Base-by-base conservation (phyloP, 2,329 filamentous ascomycete genomes). In the Venturia oleaginea region DNA sequence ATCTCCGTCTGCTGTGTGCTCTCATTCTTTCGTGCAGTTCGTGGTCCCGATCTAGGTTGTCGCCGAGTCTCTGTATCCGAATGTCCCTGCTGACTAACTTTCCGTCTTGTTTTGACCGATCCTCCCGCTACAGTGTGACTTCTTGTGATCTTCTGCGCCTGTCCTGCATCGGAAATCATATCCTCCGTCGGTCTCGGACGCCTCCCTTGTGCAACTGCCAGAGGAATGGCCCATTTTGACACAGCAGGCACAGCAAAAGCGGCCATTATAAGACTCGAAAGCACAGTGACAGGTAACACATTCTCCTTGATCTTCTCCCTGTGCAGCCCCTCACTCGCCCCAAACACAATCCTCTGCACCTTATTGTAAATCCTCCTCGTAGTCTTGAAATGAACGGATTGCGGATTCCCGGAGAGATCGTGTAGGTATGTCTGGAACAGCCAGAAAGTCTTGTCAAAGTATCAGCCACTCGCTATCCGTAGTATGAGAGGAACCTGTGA, bases 401-500 rank as follows among this genome's bases (percentile, higher is more conserved):
- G 87, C 2, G 90, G 90, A 65, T 88, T 89, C 71, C 83, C 80
- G 64, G 89, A 84, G 67, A 94, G 84, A 73, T 94, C 91, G 79
- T 90, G 88, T 37, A 94, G 84, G 73, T 94, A 92, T 4, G 89
- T 93, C 77, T 94, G 90, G 76, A 94, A 92, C 62, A 94, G 83
- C 90, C 90, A 94, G 76, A 94, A 94, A 42, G 90, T 93, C 90
- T 94, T 72, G 24, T 38, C 24, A 37, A 8, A 64, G 15, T 59
- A 59, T 64, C 51, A 55, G 40, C 38, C 51, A 27, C 51, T 34
- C 51, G 51, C 30, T 57, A 34, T 57, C 30, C 65, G 62, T 65
- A 68, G 64, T 64, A 61, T 66, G 65, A 68, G 66, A 67, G 65
- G 64, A 57, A 79, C 51, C 51, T 22, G 30, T 34, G 51, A 57